A percentile compares a stretch with the other conserved stretches of the same genome.
Evolutionary conservation across 257 asterid genomes (phyloP).

Genomic region (Fraxinus excelsior): DNA sequence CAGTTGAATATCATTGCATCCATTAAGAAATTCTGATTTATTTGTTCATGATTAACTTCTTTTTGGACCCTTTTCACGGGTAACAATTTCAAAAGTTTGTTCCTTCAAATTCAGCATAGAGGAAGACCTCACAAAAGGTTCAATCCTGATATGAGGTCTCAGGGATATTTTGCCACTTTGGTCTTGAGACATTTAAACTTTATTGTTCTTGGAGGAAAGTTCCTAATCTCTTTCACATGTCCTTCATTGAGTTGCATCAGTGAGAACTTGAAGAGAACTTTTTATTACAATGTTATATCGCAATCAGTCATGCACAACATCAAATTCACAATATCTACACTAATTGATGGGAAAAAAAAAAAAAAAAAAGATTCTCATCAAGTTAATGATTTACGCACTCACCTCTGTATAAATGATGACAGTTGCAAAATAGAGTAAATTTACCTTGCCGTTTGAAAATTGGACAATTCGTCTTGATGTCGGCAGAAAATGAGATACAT

Average conservation of each 20-base stretch:
- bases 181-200: not conserved
- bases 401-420: not conserved
- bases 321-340: not conserved
- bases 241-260: not conserved
- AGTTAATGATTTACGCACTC: conserved; percentile 10
- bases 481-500: conserved; percentile 78
- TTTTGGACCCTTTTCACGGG: not conserved
- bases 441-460: conserved; percentile 88
- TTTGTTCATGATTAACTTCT: not conserved
- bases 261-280: not conserved
- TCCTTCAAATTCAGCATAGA: not conserved
- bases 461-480: conserved; percentile 96
- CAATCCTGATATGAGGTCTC: not conserved
- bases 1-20: not conserved
- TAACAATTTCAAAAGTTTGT: not conserved
- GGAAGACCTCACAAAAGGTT: not conserved
- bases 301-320: not conserved
- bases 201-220: not conserved
- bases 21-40: not conserved
- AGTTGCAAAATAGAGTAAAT: conserved; percentile 8
- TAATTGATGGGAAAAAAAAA: not conserved
- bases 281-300: not conserved
- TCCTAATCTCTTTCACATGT: not conserved
- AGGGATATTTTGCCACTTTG: conserved; percentile 5
- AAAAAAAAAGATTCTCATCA: not conserved